These are phyloP conservation scores for Pythium coloratum DNA, from an alignment of 352 stramenopile species.

Conservation along the genomic window DNA sequence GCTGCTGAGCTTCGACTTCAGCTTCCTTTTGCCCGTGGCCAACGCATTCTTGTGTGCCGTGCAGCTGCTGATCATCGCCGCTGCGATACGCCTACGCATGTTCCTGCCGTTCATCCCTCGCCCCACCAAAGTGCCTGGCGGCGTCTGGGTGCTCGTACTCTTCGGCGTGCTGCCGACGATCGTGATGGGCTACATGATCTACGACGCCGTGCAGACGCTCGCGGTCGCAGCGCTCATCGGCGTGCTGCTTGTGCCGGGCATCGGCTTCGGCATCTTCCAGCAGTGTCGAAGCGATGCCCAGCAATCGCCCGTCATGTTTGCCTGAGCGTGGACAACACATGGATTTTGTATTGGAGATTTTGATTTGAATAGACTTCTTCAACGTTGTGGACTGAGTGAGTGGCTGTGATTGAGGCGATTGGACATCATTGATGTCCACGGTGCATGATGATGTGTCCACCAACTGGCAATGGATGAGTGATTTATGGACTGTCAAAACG, in stretches of 20 bases:
- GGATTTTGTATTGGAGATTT: not conserved
- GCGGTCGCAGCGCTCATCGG: conserved; percentile 37
- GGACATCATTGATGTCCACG: not conserved
- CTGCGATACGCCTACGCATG: conserved; percentile 86
- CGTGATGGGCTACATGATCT: conserved; percentile 57
- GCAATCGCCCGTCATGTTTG: conserved; percentile 19
- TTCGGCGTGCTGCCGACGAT: conserved; percentile 37
- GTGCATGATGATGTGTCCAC: not conserved
- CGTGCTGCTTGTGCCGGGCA: conserved; percentile 39
- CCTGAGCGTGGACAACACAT: not conserved
- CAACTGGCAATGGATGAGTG: not conserved
- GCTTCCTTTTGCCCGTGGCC: conserved; percentile 80
- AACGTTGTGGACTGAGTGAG: not conserved
- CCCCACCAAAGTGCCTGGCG: conserved; percentile 54
- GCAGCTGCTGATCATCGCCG: conserved; percentile 88
- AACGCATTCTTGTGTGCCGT: conserved; percentile 89
- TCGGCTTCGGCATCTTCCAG: conserved; percentile 21
- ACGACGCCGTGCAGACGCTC: conserved; percentile 36
- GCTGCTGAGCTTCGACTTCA: conserved; percentile 57
- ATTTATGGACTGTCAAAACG: not conserved
- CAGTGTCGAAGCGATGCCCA: conserved; percentile 15
- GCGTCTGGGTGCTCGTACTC: conserved; percentile 30
- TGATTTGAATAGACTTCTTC: not conserved
- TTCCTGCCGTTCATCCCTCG: conserved; percentile 68
- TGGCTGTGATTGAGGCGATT: not conserved